Base-by-base conservation (phyloP, 2,329 filamentous ascomycete species). In the Talaromyces verruculosus region DNA sequence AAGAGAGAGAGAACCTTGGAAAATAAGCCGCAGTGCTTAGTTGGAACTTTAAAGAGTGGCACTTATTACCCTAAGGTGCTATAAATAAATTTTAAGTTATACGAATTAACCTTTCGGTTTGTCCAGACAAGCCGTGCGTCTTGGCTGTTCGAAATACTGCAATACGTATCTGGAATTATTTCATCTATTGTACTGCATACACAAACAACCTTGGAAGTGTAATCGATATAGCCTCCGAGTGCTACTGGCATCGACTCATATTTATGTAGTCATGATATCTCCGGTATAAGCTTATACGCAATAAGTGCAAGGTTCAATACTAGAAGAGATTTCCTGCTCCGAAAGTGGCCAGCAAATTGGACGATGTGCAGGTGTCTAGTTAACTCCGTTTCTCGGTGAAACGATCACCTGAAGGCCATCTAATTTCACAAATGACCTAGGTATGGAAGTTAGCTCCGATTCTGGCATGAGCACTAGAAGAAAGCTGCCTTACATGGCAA, bases 351-450 rank as follows among this genome's bases (percentile, higher is more conserved):
- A 4, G 19, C 15, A 33, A 19, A 33, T 5, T 53, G 25, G 11
- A 30, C 22, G 13, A 17, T 15, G 47, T 28, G 47, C 2, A 51
- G 13, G 47, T 17, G 22, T 15, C 47, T 51, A 51, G 25, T 51
- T 51, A 1, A 17, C 13, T 28, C 8, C 17, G 3, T 53, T 53
- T 53, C 49, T 53, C 49, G 49, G 49, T n/a, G 49, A 53, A 33
- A 53, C 15, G 4, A 4, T 53, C 49, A 53, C 49, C 1, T 53
- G 49, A 53, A 53, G 49, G 17, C 49, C 49, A 3, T 33, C 49
- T 53, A 53, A 17, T 53, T 53, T 53, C 49, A 53, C 49, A 33
- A 53, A 53, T 19, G 49, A 53, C 28, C 49, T 53, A 35, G 33
- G 33, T 35, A 53, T 33, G 28, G 8, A 53, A 53, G 17, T 53